phyloP scores from a whole-genome alignment of 371 early-diverging fungal genomes.

The Basidiobolus meristosporus region DNA sequence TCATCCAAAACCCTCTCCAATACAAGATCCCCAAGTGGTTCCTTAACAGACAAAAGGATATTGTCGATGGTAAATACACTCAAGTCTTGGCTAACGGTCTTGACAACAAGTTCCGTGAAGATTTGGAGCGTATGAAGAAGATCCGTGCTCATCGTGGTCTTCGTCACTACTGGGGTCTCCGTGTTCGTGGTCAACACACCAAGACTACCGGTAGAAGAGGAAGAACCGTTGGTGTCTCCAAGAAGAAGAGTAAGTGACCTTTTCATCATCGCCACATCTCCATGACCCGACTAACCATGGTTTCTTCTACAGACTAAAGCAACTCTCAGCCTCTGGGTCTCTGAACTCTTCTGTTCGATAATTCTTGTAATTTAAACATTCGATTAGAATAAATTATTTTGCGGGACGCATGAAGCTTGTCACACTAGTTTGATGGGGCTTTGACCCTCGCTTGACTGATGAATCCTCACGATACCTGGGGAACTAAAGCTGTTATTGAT shows the following conservation, averaged over 20 bases:
- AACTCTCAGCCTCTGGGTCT: no score
- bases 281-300: no score
- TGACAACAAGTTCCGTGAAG: constrained; percentile 92
- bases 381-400: no score
- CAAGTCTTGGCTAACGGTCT: constrained; percentile 90
- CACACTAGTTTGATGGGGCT: no score
- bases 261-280: no score
- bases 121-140: constrained; percentile 92
- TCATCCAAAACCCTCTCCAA: constrained; percentile 81
- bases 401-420: no score
- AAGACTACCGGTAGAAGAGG: constrained; percentile 98
- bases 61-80: constrained; percentile 78
- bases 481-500: no score
- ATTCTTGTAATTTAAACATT: no score
- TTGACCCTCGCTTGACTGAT: no score
- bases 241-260: constrained; percentile 60
- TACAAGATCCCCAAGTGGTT: constrained; percentile 98
- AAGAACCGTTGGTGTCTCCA: constrained; percentile 90
- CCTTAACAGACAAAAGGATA: constrained; percentile 97
- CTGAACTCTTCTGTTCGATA: no score
- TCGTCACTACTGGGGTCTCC: constrained; percentile 93
- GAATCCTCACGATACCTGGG: no score
- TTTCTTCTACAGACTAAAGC: no score
- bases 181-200: constrained; percentile 87
- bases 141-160: constrained; percentile 87